A percentile compares a stretch with the other conserved stretches of the same genome.
Evolutionary conservation across 169 alveolate genomes (phyloP).

Genomic region (Cryptosporidium sp.): DNA sequence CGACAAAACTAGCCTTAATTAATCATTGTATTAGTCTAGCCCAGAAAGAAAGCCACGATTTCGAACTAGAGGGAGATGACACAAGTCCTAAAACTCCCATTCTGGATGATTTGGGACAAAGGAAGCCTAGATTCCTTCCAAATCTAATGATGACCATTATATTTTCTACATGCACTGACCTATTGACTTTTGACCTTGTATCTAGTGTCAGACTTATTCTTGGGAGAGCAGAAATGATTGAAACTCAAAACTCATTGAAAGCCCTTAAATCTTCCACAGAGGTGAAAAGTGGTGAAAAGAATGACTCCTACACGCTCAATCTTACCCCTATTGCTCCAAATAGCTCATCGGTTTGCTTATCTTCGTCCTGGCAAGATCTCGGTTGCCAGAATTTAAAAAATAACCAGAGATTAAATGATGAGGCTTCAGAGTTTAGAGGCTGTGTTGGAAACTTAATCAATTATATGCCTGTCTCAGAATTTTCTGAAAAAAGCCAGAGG

Average conservation of each 20-base stretch:
- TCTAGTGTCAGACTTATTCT: conserved; percentile 38
- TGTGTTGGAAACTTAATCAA: conserved; percentile 44
- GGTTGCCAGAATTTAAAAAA: not conserved
- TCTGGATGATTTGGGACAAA: not conserved
- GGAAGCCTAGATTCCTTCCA: conserved; percentile 3
- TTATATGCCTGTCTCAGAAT: conserved; percentile 15
- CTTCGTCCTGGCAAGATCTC: conserved; percentile 38
- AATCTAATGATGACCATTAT: conserved; percentile 42
- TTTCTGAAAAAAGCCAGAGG: conserved; percentile 30
- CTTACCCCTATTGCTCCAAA: conserved; percentile 40
- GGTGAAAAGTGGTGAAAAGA: not conserved
- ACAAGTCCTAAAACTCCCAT: not conserved
- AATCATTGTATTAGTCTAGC: conserved; percentile 2
- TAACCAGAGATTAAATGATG: not conserved
- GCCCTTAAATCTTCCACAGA: not conserved
- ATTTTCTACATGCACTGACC: conserved; percentile 49
- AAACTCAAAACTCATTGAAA: conserved; percentile 24
- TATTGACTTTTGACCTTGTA: conserved; percentile 40
- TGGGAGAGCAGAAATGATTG: conserved; percentile 64
- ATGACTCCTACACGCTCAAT: not conserved
- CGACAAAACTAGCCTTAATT: conserved; percentile 3
- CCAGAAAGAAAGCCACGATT: not conserved
- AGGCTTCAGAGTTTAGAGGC: conserved; percentile 5
- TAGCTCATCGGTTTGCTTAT: conserved; percentile 66
- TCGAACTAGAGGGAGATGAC: not conserved